Base-by-base conservation (phyloP, 768 basidiomycete species). In the Leucogyrophana mollusca region DNA sequence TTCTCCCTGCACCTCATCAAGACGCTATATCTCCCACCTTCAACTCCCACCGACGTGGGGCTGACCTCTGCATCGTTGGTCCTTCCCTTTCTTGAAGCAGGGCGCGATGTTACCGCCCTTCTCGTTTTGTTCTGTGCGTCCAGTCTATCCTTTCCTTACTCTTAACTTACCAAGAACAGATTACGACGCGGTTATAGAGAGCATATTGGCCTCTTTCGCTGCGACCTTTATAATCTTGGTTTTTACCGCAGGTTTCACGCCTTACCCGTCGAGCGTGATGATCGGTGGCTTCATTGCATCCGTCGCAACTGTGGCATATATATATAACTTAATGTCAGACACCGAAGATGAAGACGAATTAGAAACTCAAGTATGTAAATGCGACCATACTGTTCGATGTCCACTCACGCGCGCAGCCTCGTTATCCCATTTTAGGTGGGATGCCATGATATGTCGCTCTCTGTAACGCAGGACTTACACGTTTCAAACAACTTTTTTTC, bases 141-240 rank as follows among this genome's bases (percentile, higher is more conserved):
- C 17, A 21, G 2, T 21, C 36, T 17, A 3, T 30, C 40, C 44
- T 16, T 25, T 34, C 23, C 17, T 17, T 45, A 14, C 10, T n/a
- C 36, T 4, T 45, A 8, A 25, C 22, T 47, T 37, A 43, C 40
- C 9, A n/a, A 24, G 33, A 20, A 10, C 30, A 73, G 72, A 60
- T 30, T 58, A 62, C 41, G 64, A 61, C 43, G 60, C 65, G 16
- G 49, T 59, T 23, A 46, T 45, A 3, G 60, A 61, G 41, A 61
- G 61, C 13, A 54, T 64, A 16, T 33, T 60, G 20, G 47, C 51
- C 32, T 50, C 56, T 16, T 42, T 59, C 18, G 49, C 57, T 27
- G 49, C 60, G 14, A 56, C 56, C 3, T 18, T 64, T 8, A 39
- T 53, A 18, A 45, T 62, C 40, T 38, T 64, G 13, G 32, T 50